Evolutionary conservation across 2,329 filamentous ascomycete species (phyloP), one percentile per base, ranked within the genome.

Genomic region (Drechslerella coelobrocha): DNA sequence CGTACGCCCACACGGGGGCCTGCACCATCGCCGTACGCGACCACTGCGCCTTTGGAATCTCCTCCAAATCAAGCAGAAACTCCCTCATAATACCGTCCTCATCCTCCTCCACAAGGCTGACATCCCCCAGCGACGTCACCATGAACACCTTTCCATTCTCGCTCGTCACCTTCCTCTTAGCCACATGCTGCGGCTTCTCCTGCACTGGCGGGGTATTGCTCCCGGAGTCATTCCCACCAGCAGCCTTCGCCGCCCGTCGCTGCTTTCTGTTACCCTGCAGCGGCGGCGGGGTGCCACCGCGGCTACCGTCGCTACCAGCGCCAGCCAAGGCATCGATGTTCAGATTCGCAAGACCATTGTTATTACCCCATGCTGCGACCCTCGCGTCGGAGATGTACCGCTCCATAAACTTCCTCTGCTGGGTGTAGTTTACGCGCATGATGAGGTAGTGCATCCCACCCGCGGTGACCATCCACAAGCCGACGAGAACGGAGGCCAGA

Each of bases 121-220:
- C 94, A 75, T 97, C 92, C 26, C 94, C 94, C 8, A 89, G 82
- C 0, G 90, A 91, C 79, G 99, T 93, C 2, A 99, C 94, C 61
- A 99, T 88, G 37, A 99, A 82, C 0, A 96, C 84, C 82, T 97
- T 99, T 74, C 94, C 94, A 76, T 99, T 99, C 82, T 96, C 89
- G 1, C 92, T 93, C 24, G 92, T 86, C 14, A 97, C 91, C 24
- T 74, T 74, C 34, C 91, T 85, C 83, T 93, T 96, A 81, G 91
- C 91, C 31, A 89, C 84, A 19, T 92, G 92, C 37, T 71, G 87
- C 85, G 1, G 90, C 86, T 9, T 86, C 86, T 59, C 83, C 79
- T 4, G 81, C 79, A 76, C 78, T 45, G 17, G 14, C 80, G 77
- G 86, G 76, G 83, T 88, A 75, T 81, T 80, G 26, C 81, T 81